phyloP scores from a whole-genome alignment of 2,329 filamentous ascomycete species.

The Microcera coccophila region DNA sequence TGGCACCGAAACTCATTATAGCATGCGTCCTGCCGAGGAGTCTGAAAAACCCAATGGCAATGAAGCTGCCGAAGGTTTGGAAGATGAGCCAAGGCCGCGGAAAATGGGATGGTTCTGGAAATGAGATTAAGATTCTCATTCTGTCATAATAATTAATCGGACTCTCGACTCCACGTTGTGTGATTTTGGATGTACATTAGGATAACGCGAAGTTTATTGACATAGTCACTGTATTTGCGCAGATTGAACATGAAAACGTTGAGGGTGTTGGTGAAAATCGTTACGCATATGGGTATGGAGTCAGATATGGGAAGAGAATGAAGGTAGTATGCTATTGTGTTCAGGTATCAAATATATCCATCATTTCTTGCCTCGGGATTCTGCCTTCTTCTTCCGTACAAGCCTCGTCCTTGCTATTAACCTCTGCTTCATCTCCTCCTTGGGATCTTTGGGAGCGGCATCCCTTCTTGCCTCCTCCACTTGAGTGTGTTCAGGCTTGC shows the following conservation, averaged over 20 bases:
- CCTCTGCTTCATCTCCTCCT: slow-evolving; percentile 55
- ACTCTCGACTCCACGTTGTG: slow-evolving; percentile 14
- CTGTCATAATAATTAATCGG: no score
- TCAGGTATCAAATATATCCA: slow-evolving; percentile 11
- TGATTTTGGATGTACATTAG: slow-evolving; percentile 7
- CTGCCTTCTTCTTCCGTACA: slow-evolving; percentile 65
- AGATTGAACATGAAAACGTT: no score
- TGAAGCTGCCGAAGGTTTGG: slow-evolving; percentile 6
- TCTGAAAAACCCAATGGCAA: neutral
- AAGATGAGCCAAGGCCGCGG: slow-evolving; percentile 14
- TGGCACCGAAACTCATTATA: slow-evolving; percentile 35
- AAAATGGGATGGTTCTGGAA: slow-evolving; percentile 42
- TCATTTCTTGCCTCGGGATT: slow-evolving; percentile 33
- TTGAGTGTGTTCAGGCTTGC: slow-evolving; percentile 9
- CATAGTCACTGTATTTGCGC: no score
- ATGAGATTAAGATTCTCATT: slow-evolving; percentile 17
- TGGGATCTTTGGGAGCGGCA: slow-evolving; percentile 32
- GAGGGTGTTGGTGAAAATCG: no score
- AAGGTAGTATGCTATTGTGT: slow-evolving; percentile 9
- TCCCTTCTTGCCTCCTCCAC: slow-evolving; percentile 6
- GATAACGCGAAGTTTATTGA: neutral
- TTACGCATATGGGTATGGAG: no score
- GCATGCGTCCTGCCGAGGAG: slow-evolving; percentile 29
- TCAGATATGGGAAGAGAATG: neutral
- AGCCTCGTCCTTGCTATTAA: slow-evolving; percentile 84